Conservation (phyloP, 257 asterid species). For the Vinca minor region DNA sequence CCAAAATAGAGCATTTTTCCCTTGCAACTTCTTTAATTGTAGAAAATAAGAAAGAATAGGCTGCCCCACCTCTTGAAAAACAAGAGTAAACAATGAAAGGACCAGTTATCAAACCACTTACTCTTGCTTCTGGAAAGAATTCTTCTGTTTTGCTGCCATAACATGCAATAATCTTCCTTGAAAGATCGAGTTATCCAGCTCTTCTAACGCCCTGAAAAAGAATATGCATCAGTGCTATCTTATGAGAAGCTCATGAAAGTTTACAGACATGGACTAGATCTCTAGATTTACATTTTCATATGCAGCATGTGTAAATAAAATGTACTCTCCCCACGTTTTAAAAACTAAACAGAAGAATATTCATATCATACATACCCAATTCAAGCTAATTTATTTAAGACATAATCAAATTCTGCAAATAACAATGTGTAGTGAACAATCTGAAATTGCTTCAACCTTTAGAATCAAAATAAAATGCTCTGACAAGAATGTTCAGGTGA, state of each 20-base stretch:
- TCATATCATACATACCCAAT: neutral
- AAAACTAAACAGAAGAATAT: neutral
- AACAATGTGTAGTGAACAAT: neutral
- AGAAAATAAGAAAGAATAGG: neutral
- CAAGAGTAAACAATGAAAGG: neutral
- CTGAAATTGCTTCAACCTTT: neutral
- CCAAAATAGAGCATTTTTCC: neutral
- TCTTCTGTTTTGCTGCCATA: conserved; percentile 70
- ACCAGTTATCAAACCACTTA: conserved; percentile 20
- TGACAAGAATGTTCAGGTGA: neutral
- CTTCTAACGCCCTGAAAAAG: conserved; percentile 62
- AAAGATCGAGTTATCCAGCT: conserved; percentile 69
- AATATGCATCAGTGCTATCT: neutral
- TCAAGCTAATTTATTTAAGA: neutral
- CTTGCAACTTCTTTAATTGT: neutral
- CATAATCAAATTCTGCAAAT: neutral
- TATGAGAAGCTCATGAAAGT: neutral
- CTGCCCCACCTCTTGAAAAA: neutral
- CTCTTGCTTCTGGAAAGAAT: conserved; percentile 37
- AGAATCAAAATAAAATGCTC: neutral
- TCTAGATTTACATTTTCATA: neutral
- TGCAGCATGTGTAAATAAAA: neutral
- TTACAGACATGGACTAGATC: neutral
- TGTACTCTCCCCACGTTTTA: neutral
- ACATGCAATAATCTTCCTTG: conserved; percentile 94